Evolutionary conservation across 2,329 filamentous ascomycete species (phyloP).

Genomic region (Trichoderma oligosporum): DNA sequence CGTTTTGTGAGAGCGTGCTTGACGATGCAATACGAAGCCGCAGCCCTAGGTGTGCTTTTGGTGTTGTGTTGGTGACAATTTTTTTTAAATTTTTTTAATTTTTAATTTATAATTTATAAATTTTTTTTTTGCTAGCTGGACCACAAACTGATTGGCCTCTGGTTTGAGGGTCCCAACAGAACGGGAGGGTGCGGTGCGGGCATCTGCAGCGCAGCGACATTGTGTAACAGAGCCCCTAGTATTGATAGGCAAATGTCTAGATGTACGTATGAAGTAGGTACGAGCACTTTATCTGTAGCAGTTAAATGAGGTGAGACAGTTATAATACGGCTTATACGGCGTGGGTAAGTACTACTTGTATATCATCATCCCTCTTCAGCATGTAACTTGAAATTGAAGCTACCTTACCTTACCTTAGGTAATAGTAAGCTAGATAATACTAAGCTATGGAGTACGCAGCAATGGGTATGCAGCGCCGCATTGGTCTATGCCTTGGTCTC

Average conservation of each 20-base stretch:
- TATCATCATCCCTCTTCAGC: neutral
- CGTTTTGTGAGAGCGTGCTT: neutral
- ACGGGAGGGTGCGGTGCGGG: neutral
- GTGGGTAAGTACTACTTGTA: no score
- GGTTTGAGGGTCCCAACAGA: neutral
- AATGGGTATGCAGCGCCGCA: neutral
- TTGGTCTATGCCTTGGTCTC: neutral
- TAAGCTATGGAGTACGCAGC: no score
- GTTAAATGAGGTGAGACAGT: slow-evolving; percentile 11
- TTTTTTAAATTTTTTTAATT: no score
- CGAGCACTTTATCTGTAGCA: neutral
- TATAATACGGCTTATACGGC: no score
- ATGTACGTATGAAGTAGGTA: neutral
- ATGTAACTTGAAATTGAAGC: neutral
- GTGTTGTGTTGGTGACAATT: no score
- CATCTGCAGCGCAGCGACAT: slow-evolving; percentile 4
- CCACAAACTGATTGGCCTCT: no score
- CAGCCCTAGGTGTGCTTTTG: no score
- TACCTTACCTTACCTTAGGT: no score
- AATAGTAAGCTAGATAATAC: no score
- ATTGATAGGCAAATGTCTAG: neutral
- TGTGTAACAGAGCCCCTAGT: neutral
- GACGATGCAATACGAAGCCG: slow-evolving; percentile 2
- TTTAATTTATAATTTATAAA: no score
- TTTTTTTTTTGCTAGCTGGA: neutral